phyloP scores from a whole-genome alignment of 805 yeast species.

The Candida nemodendra region DNA sequence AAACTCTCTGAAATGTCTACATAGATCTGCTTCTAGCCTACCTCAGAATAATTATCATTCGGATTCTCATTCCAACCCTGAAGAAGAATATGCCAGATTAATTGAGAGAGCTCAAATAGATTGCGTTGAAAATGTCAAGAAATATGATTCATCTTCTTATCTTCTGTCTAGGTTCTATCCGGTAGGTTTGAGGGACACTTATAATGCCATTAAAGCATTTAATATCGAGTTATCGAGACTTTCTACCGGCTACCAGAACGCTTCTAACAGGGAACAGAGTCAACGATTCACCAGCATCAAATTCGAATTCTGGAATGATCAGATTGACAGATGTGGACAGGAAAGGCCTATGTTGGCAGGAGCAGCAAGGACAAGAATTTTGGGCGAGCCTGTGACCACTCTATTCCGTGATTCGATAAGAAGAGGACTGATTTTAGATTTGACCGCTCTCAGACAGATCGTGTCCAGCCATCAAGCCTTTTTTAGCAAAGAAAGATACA shows the following conservation, averaged over 20 bases:
- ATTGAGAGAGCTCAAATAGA: conserved; percentile 40
- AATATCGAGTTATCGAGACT: conserved; percentile 51
- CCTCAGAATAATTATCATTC: too few relatives aligned
- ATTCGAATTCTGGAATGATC: conserved; percentile 74
- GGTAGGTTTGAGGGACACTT: conserved; percentile 57
- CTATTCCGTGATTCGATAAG: conserved; percentile 53
- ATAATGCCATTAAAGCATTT: conserved; percentile 63
- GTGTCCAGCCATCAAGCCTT: conserved; percentile 58
- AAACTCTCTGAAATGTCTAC: too few relatives aligned
- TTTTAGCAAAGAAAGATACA: conserved; percentile 45
- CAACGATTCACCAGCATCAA: conserved; percentile 47
- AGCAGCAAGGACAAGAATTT: not conserved
- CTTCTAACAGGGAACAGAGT: conserved; percentile 30
- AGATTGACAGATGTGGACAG: conserved; percentile 42
- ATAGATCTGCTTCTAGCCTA: too few relatives aligned
- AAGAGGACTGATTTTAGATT: conserved; percentile 49
- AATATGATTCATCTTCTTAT: conserved; percentile 60
- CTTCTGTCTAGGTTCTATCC: conserved; percentile 71
- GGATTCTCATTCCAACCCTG: too few relatives aligned
- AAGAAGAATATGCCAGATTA: too few relatives aligned
- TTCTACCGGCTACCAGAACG: conserved; percentile 30
- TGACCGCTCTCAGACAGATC: conserved; percentile 55
- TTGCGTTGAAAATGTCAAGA: conserved; percentile 43
- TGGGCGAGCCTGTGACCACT: conserved; percentile 64
- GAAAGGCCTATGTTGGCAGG: not conserved